Base-by-base conservation (phyloP, 108 stramenopile genomes). In the Phaeodactylum tricornutum region DNA sequence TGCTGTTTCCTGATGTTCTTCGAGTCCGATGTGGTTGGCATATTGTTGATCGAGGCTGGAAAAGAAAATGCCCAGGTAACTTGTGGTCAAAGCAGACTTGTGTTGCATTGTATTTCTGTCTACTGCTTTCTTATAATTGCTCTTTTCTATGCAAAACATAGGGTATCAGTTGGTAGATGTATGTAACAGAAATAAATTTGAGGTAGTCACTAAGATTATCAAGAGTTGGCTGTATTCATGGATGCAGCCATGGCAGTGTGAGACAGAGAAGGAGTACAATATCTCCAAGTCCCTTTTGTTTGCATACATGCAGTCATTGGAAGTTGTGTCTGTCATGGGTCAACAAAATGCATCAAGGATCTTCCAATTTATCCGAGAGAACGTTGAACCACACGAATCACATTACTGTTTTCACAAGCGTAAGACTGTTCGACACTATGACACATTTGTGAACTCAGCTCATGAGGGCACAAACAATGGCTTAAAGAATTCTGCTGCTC, bases 381-480 rank as follows among this genome's bases (percentile, higher is more conserved):
- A 45, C 8, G 44, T 45, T 23, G 20, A 25, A 4, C 44, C 24
- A 4, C 19, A 22, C n/a, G 9, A 45, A 5, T 25, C 20, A 45
- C 19, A 45, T 21, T 25, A 25, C 8, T 4, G 4, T 5, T 23
- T 22, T 23, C n/a, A 4, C 4, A 25, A 22, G 2, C 20, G 44
- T 4, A 4, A 45, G 8, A 2, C 4, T 4, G 15, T 17, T 45
- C 24, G 44, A 2, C 44, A 45, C 8, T 45, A 22, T 45, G 24
- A 45, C 19, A 7, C 20, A 5, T n/a, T n/a, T 5, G 26, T 25
- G 15, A 43, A 43, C 17, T 16, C 14, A n/a, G 15, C 23, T 4
- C 44, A 45, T 23, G 44, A 45, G 19, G 44, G 44, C 3, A 45
- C 44, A 25, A 45, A 45, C 24, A 22, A 25, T 45, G 44, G 44